A percentile compares a stretch with the other conserved stretches of the same genome.
phyloP scores from a whole-genome alignment of 1,139 yeast genomes.

The Suhomyces atakaporum region DNA sequence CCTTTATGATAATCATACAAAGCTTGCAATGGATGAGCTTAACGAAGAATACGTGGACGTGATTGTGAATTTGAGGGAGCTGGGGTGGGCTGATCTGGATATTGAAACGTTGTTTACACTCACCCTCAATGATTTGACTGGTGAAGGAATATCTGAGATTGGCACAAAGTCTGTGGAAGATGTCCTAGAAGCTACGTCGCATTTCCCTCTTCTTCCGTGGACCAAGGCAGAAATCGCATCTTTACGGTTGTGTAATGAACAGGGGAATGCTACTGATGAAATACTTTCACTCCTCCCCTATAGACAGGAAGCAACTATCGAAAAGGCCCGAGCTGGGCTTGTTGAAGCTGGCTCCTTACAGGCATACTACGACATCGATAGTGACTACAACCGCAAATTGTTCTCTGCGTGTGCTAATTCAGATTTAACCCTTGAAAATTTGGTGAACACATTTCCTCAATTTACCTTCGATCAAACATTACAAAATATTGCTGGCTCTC shows the following conservation, averaged over 20 bases:
- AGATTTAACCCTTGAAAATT: slow-evolving; percentile 11
- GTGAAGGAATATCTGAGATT: neutral
- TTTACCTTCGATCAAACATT: slow-evolving; percentile 7
- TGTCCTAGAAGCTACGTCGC: neutral
- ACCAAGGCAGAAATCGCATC: slow-evolving; percentile 10
- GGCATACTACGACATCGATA: slow-evolving; percentile 3
- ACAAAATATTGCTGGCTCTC: neutral
- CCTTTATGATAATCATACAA: no score
- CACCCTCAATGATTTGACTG: slow-evolving; percentile 3
- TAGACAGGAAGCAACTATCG: slow-evolving; percentile 2
- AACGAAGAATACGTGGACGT: neutral
- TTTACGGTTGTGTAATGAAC: slow-evolving; percentile 1
- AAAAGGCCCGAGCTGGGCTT: slow-evolving; percentile 1
- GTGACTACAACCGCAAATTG: neutral
- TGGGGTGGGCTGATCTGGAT: slow-evolving; percentile 1
- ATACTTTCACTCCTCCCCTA: slow-evolving; percentile 3
- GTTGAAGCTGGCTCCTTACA: neutral
- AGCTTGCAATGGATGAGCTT: no score
- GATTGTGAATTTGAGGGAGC: neutral
- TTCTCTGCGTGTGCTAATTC: slow-evolving; percentile 2
- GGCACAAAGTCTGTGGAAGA: neutral
- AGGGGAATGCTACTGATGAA: neutral
- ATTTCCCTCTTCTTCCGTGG: slow-evolving; percentile 10
- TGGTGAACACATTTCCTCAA: slow-evolving; percentile 9
- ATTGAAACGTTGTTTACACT: slow-evolving; percentile 3